A percentile compares a stretch with the other conserved stretches of the same genome.
Conservation (phyloP, 106 monocot species). For the Vanilla planifolia region DNA sequence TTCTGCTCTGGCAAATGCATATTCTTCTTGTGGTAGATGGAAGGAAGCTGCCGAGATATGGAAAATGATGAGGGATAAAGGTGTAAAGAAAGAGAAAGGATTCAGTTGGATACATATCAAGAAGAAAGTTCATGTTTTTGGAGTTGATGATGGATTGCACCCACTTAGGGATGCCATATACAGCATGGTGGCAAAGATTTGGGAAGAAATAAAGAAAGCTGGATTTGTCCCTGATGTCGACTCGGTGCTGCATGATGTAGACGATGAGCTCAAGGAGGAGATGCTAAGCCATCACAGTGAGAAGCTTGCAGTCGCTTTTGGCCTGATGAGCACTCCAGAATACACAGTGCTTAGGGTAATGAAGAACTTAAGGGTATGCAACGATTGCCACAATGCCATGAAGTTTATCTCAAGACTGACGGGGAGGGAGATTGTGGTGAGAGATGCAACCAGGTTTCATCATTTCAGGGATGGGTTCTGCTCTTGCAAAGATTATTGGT, state of each 20-base stretch:
- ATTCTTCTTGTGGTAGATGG: constrained; percentile 83
- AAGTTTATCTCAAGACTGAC: constrained; percentile 54
- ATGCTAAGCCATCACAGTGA: constrained; percentile 67
- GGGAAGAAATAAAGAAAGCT: constrained; percentile 79
- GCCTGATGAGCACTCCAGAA: constrained; percentile 67
- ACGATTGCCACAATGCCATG: constrained; percentile 80
- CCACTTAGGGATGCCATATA: constrained; percentile 53
- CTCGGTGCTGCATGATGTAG: constrained; percentile 80
- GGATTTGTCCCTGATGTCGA: constrained; percentile 61
- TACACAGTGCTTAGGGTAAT: constrained; percentile 63
- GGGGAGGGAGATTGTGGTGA: constrained; percentile 70
- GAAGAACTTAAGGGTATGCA: constrained; percentile 90
- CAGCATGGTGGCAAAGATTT: constrained; percentile 45
- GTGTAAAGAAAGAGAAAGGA: constrained; percentile 80
- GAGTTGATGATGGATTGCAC: constrained; percentile 57
- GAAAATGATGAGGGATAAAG: constrained; percentile 75
- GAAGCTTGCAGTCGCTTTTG: constrained; percentile 84
- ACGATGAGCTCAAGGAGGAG: constrained; percentile 77
- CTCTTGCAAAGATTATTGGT: constrained; percentile 88
- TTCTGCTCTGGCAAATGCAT: constrained; percentile 83
- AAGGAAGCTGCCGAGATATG: constrained; percentile 58
- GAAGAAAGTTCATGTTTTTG: constrained; percentile 62
- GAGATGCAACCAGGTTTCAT: constrained; percentile 85
- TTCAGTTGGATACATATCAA: constrained; percentile 70
- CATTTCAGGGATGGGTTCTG: constrained; percentile 78